Conservation (phyloP, 2,329 filamentous ascomycete genomes). For the Hirsutella rhossiliensis region DNA sequence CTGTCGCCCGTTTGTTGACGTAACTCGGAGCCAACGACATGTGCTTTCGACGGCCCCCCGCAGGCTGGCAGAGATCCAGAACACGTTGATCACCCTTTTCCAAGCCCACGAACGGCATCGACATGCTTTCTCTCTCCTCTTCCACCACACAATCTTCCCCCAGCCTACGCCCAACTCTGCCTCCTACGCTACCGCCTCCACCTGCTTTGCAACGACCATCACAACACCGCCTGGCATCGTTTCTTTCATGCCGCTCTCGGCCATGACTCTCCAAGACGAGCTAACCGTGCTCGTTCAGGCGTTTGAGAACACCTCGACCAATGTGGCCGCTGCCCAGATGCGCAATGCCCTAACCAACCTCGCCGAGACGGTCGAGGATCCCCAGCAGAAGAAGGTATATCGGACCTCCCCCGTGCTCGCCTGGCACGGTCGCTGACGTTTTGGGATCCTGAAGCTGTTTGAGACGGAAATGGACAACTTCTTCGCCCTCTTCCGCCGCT, state of each 20-base stretch:
- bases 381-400: slow-evolving; percentile 67
- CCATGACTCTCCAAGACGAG: slow-evolving; percentile 1
- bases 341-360: slow-evolving; percentile 92
- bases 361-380: slow-evolving; percentile 77
- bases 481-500: slow-evolving; percentile 95
- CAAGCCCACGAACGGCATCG: no score
- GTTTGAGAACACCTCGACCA: slow-evolving; percentile 98
- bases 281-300: slow-evolving; percentile 46
- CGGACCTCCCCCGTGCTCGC: background rate
- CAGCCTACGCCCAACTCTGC: no score
- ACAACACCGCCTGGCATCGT: background rate
- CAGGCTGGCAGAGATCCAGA: no score
- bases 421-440: background rate
- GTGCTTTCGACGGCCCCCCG: no score
- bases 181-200: background rate
- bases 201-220: background rate
- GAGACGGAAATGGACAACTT: slow-evolving; percentile 99
- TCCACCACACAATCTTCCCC: no score
- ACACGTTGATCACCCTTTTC: no score
- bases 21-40: no score
- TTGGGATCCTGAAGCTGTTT: slow-evolving; percentile 52
- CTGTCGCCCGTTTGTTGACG: no score
- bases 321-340: slow-evolving; percentile 97
- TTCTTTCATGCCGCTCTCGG: background rate
- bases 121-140: no score